Percentiles rank a stretch among this genome's conserved stretches.
phyloP scores from a whole-genome alignment of 805 yeast genomes.

The Metschnikowia borealis region DNA sequence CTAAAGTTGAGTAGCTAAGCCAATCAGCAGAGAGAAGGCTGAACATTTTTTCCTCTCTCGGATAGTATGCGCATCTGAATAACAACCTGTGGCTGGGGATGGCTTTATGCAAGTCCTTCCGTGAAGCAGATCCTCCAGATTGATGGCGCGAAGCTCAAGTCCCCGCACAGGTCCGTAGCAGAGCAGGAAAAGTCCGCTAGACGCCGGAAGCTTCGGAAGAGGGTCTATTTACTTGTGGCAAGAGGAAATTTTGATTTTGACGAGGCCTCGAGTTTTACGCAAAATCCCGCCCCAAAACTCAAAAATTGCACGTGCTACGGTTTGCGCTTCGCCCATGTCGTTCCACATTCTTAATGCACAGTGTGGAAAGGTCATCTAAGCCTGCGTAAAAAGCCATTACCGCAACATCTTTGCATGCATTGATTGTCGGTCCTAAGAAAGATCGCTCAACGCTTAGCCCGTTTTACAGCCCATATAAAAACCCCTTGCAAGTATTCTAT shows the following conservation, averaged over 20 bases:
- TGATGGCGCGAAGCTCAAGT: not conserved
- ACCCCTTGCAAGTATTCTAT: not conserved
- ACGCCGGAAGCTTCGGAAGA: too few relatives aligned
- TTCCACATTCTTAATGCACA: not conserved
- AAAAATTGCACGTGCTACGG: not conserved
- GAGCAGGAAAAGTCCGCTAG: too few relatives aligned
- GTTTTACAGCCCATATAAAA: not conserved
- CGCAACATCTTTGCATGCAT: constrained; percentile 6
- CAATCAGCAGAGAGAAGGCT: not conserved
- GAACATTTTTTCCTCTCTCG: not conserved
- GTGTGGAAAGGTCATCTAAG: not conserved
- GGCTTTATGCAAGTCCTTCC: not conserved
- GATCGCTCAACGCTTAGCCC: not conserved
- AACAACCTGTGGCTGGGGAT: not conserved
- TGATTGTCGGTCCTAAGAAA: not conserved
- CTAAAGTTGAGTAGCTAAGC: not conserved
- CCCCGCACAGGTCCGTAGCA: not conserved
- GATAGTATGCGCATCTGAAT: not conserved
- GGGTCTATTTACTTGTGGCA: not conserved
- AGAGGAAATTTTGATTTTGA: not conserved
- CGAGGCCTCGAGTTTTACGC: not conserved
- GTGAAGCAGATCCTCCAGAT: constrained; percentile 1
- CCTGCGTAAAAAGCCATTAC: constrained; percentile 1
- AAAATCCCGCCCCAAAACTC: not conserved
- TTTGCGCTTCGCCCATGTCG: not conserved